phyloP scores from a whole-genome alignment of 1,139 yeast genomes.

The Kurtzmaniella quercitrusa region DNA sequence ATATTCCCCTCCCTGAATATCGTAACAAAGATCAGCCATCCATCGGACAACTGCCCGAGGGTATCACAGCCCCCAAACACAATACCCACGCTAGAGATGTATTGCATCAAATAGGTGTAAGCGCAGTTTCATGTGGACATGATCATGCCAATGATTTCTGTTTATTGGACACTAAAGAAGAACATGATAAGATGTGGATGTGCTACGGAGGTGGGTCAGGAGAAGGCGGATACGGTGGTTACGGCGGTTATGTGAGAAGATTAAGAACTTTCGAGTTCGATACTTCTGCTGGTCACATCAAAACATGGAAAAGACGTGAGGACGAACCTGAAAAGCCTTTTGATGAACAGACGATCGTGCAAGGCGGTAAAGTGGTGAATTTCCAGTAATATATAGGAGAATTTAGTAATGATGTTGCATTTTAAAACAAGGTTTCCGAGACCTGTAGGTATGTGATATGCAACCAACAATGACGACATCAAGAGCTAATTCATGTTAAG shows the following conservation, averaged over 20 bases:
- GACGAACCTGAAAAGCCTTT: constrained; percentile 44
- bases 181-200: constrained; percentile 59
- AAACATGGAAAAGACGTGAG: constrained; percentile 70
- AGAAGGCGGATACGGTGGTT: constrained; percentile 93
- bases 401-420: not conserved
- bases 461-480: too few species aligned
- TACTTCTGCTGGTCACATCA: constrained; percentile 45
- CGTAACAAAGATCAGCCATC: constrained; percentile 40
- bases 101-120: constrained; percentile 60
- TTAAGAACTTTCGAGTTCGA: constrained; percentile 68
- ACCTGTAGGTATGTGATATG: not conserved
- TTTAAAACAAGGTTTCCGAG: not conserved
- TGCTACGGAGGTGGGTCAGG: constrained; percentile 95
- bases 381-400: constrained; percentile 4
- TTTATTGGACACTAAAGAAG: constrained; percentile 39
- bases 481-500: too few species aligned
- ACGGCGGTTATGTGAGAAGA: constrained; percentile 78
- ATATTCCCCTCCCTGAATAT: constrained; percentile 87
- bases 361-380: constrained; percentile 37
- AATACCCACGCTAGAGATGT: constrained; percentile 62
- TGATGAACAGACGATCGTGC: constrained; percentile 59
- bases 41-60: constrained; percentile 66
- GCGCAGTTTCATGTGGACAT: constrained; percentile 80
- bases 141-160: constrained; percentile 95
- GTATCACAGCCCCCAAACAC: constrained; percentile 70